These are phyloP conservation scores for Curvularia eragrostidis DNA, from an alignment of 2,329 filamentous ascomycete genomes.

Conservation along the genomic window DNA sequence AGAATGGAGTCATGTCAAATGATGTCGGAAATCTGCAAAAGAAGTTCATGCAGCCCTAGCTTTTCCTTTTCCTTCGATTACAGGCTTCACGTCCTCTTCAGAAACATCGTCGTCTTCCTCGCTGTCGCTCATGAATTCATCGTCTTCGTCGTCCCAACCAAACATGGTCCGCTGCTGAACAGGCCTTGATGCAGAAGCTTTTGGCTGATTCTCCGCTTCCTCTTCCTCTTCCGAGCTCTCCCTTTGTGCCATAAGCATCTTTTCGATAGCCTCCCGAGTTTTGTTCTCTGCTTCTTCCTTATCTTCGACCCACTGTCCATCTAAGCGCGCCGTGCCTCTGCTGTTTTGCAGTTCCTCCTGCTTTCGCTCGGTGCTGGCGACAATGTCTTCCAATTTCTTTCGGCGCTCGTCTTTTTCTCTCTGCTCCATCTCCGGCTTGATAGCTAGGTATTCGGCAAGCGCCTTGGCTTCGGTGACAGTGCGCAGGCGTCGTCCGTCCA, in stretches of 20 bases:
- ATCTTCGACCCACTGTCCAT: constrained; percentile 93
- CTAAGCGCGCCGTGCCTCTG: constrained; percentile 68
- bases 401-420: constrained; percentile 88
- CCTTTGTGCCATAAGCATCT: constrained; percentile 53
- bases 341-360: constrained; percentile 84
- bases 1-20: not conserved
- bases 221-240: constrained; percentile 50
- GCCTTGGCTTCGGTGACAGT: constrained; percentile 96
- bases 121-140: constrained; percentile 54
- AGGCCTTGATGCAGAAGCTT: constrained; percentile 36
- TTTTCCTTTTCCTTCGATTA: constrained; percentile 53
- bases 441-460: constrained; percentile 89
- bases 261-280: constrained; percentile 75
- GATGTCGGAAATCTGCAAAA: not conserved
- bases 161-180: constrained; percentile 64
- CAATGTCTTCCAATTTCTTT: constrained; percentile 85
- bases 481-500: constrained; percentile 86
- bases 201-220: constrained; percentile 37
- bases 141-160: constrained; percentile 79
- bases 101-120: constrained; percentile 54
- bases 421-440: constrained; percentile 97
- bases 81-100: constrained; percentile 40
- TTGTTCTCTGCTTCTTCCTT: constrained; percentile 89
- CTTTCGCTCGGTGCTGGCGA: constrained; percentile 80
- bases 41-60: constrained; percentile 44